Base-by-base conservation (phyloP, 768 basidiomycete species). In the Lanmaoa rubissima region DNA sequence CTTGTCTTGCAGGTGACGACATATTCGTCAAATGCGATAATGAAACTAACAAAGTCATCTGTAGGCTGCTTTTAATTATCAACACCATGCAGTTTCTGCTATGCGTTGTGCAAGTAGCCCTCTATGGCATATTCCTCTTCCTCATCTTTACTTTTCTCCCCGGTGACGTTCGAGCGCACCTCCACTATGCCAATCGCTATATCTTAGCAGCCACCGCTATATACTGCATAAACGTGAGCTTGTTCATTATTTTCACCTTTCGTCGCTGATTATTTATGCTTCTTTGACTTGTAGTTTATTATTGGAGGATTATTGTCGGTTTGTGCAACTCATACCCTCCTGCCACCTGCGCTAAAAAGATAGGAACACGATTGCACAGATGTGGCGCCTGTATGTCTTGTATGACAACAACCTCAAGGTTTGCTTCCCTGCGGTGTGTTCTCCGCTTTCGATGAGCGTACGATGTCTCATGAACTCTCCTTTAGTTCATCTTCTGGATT, bases 331-430 rank as follows among this genome's bases (percentile, higher is more conserved):
- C n/a, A 2, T 40, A 4, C 48, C 32, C 34, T 17, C 3, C 0
- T 45, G 26, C 11, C 9, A 35, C 34, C 14, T 12, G 6, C 14
- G 39, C 43, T 54, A 1, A 54, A 19, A 16, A 10, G 14, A 26
- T 35, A 32, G 14, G 14, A 14, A 21, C 12, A 21, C 12, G 1
- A 17, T 35, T 11, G 7, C 8, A 17, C 26, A 64, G 66, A 59
- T 67, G 4, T 69, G 65, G 65, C 68, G 65, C 16, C 57, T 68
- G 46, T 69, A 51, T 39, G 36, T 65, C 10, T 28, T 68, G 40
- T 69, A 60, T 40, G 61, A 58, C 36, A 41, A 48, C 19, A 28
- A 46, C 9, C 12, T 50, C 32, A 28, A 3, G 44, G 34, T 65
- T 7, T 68, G 68, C 42, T 24, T 64, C 3, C 55, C 65, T 2